phyloP scores from a whole-genome alignment of 2,329 filamentous ascomycete genomes.

The Xylariaceae sp. region DNA sequence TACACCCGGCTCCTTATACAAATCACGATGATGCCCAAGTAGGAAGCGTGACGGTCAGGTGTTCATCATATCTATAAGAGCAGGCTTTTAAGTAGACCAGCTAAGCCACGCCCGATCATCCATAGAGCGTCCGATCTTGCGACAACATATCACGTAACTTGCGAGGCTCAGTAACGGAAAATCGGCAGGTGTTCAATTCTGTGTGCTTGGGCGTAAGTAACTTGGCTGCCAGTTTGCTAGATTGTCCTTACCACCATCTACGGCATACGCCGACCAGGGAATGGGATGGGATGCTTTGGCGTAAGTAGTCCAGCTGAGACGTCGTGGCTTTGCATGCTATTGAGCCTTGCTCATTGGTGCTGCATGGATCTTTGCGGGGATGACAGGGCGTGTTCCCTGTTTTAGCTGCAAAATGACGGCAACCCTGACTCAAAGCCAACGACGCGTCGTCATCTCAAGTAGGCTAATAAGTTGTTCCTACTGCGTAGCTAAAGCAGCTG shows the following conservation, averaged over 20 bases:
- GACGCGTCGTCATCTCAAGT: conserved; percentile 29
- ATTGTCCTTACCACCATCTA: conserved; percentile 30
- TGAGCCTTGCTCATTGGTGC: conserved; percentile 6
- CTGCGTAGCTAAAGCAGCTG: too few species aligned
- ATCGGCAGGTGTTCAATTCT: conserved; percentile 16
- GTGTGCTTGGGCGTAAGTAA: neutral
- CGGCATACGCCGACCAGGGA: conserved; percentile 35
- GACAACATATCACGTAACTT: conserved; percentile 23
- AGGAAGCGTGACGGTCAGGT: conserved; percentile 16
- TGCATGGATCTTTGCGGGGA: conserved; percentile 12
- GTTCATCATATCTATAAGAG: conserved; percentile 13
- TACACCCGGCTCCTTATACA: conserved; percentile 7
- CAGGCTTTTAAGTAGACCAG: conserved; percentile 3
- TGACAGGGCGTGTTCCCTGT: conserved; percentile 15
- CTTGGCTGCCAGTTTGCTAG: conserved; percentile 6
- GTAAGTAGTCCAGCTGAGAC: conserved; percentile 24
- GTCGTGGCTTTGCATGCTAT: conserved; percentile 30
- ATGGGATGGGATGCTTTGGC: conserved; percentile 33
- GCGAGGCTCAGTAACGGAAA: conserved; percentile 12
- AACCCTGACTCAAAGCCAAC: conserved; percentile 23
- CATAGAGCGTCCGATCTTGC: conserved; percentile 5
- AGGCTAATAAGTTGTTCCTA: too few species aligned
- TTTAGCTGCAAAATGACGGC: conserved; percentile 23
- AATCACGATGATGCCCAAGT: conserved; percentile 12
- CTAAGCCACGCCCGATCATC: neutral